Conservation (phyloP, 2,329 filamentous ascomycete species). For the Colletotrichum coccodes region DNA sequence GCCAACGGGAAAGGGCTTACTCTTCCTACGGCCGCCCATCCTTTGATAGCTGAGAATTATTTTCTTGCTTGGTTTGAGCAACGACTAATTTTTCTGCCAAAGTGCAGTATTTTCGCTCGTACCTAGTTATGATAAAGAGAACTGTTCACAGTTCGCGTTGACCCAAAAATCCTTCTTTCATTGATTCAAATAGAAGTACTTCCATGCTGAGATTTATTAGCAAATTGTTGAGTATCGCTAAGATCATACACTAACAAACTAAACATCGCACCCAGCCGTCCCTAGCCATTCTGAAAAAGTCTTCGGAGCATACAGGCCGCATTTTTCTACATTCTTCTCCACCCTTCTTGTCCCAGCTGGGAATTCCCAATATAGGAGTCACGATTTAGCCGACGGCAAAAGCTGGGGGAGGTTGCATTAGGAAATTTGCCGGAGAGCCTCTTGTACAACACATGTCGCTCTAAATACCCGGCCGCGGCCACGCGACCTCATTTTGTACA, state of each 20-base stretch:
- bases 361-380: background rate
- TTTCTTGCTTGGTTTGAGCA: too few species aligned
- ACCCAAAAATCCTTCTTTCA: too few species aligned
- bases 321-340: background rate
- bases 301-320: conserved; percentile 18
- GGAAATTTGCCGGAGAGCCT: conserved; percentile 6
- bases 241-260: background rate
- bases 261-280: background rate
- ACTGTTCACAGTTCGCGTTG: too few species aligned
- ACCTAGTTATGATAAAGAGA: too few species aligned
- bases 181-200: too few species aligned
- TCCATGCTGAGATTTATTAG: too few species aligned
- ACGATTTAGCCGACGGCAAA: conserved; percentile 18
- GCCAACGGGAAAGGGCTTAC: background rate
- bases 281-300: background rate
- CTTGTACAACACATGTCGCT: background rate
- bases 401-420: background rate
- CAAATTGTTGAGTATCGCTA: too few species aligned
- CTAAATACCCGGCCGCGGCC: conserved; percentile 1
- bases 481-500: background rate
- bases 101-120: too few species aligned
- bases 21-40: background rate
- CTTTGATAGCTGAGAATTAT: background rate
- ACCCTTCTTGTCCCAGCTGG: background rate
- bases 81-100: too few species aligned